Evolutionary conservation across 2,329 filamentous ascomycete genomes (phyloP), one percentile per base, ranked within the genome.

Genomic region (Pseudogymnoascus sp.): DNA sequence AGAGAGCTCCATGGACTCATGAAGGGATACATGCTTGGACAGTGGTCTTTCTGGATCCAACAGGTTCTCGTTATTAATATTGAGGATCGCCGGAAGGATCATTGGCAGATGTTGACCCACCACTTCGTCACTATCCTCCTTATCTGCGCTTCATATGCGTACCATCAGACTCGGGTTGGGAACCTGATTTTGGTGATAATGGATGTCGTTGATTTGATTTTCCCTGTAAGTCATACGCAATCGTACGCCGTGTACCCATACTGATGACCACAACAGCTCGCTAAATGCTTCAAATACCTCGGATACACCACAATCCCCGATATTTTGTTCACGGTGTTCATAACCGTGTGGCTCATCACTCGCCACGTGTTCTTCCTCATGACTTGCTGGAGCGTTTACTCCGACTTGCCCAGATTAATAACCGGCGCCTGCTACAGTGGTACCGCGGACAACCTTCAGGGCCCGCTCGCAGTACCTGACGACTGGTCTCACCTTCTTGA

Each of bases 51-150:
- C 76, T 97, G 91, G 89, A 76, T 97, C 59, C 93, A 97, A 78
- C 93, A 96, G 77, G 89, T 97, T 68, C 80, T 97, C 33, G 91
- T 97, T 64, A 91, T 97, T 74, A 89, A 97, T 76, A 92, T 97
- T 65, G 95, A 99, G 77, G 90, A 96, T 77, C 86, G 89, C 68
- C 85, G 95, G 71, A 97, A 97, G 78, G 95, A 99, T 71, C 89
- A 97, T 76, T 89, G 86, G 79, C 93, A 97, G 76, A 97, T 97
- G 95, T 86, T 97, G 69, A 88, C 86, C 17, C 95, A 97, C 76
- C 95, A 99, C 78, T 84, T 97, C 73, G 87, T 97, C 74, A 99
- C 95, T 19, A 90, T 87, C 71, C 79, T 81, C 4, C 85, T 99
- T 50, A 87, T 99, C 67, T 86, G 87, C 64, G 83, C 87, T 33